Base-by-base conservation (phyloP, 116 monocot genomes). In the Posidonia oceanica region DNA sequence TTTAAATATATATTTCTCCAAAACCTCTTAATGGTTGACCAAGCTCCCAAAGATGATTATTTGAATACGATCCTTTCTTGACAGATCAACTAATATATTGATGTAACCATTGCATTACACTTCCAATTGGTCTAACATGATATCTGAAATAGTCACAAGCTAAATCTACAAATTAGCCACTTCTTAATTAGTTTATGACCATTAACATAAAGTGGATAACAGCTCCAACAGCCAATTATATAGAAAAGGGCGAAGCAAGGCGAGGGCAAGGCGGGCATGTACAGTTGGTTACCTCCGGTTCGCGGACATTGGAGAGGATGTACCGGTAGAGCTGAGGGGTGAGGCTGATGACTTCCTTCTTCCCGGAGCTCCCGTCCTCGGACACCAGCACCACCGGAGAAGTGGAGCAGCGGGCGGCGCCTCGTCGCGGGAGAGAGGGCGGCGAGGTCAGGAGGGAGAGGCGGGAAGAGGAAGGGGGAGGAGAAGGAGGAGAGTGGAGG, bases 221-320 rank as follows among this genome's bases (percentile, higher is more conserved):
- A 29, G 29, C 29, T 29, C 1, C 38, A 52, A 36, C 36, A 12
- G 8, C 36, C 13, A 69, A 56, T 23, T 36, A 54, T 21, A 3
- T 0, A 14, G 37, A 36, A 70, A 37, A 36, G 58, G 14, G 4
- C 38, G 36, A 23, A 4, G 55, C 14, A n/a, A 39, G 17, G 54
- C 13, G 4, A n/a, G 11, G 14, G 58, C 17, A 37, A 70, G 8
- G n/a, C 14, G 65, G 15, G 14, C 8, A 3, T 65, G 39, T 29
- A 23, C 60, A 22, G 8, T 10, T n/a, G 36, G 21, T 48, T 69
- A 91, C 91, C 84, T 70, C 75, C 8, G 83, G 85, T 59, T 94
- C 91, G 12, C 91, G 88, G 69, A 91, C 88, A 62, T 95, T 91
- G 63, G 88, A 78, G 14, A 95, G 64, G 69, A 91, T 42, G 75